Percentiles rank a stretch among this genome's conserved stretches.
phyloP scores from a whole-genome alignment of 768 basidiomycete species.

The Collybiopsis confluens region DNA sequence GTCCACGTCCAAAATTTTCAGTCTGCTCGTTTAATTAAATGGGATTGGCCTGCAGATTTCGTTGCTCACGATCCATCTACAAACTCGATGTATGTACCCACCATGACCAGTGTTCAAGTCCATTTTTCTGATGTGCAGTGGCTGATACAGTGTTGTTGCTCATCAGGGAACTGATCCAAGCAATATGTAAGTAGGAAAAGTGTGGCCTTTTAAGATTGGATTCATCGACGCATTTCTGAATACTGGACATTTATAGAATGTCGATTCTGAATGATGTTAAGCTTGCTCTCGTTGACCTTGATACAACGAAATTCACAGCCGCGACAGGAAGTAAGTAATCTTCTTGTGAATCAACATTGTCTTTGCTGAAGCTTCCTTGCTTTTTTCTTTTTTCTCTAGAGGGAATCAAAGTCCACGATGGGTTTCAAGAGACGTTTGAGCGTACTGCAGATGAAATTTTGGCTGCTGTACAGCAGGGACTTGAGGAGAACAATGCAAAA shows the following conservation, averaged over 20 bases:
- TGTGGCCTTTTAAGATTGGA: no score
- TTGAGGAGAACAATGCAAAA: constrained; percentile 22
- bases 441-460: constrained; percentile 32
- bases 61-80: constrained; percentile 30
- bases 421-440: constrained; percentile 35
- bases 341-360: no score
- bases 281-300: constrained; percentile 23
- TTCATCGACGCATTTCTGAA: background rate
- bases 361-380: no score
- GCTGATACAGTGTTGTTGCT: constrained; percentile 37
- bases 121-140: no score
- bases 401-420: constrained; percentile 31
- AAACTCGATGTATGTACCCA: no score
- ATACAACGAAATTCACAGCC: constrained; percentile 26
- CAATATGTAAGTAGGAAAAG: constrained; percentile 21
- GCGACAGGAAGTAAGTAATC: constrained; percentile 17
- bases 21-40: no score
- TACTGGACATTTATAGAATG: no score
- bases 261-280: constrained; percentile 33
- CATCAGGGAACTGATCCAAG: constrained; percentile 35
- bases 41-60: constrained; percentile 27
- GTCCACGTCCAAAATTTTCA: no score
- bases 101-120: no score
- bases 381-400: constrained; percentile 17
- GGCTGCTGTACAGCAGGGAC: constrained; percentile 23